Conservation (phyloP, 306 rosid genomes). For the Malus asiatica region DNA sequence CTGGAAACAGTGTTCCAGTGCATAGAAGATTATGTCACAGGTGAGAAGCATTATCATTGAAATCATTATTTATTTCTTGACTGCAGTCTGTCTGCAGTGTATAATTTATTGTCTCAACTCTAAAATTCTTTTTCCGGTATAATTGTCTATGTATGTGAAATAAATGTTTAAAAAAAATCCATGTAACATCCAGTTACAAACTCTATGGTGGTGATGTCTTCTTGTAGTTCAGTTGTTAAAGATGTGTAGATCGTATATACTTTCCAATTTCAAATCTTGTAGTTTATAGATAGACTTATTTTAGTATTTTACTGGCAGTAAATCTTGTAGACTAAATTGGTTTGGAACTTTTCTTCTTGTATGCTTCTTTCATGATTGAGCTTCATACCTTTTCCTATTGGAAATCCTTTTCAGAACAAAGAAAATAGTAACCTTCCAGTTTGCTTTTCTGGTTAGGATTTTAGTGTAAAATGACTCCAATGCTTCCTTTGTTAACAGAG, state of each 20-base stretch:
- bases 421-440: background rate
- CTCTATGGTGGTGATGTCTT: background rate
- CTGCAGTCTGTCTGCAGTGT: background rate
- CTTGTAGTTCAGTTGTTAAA: background rate
- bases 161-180: background rate
- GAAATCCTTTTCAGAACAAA: background rate
- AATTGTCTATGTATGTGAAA: background rate
- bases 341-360: background rate
- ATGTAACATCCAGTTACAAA: background rate
- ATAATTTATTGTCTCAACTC: background rate
- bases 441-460: conserved; percentile 5
- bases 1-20: conserved; percentile 89
- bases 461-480: conserved; percentile 5
- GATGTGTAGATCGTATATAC: background rate
- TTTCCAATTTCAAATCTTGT: background rate
- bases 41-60: conserved; percentile 26
- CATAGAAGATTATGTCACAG: conserved; percentile 65
- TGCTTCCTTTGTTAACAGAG: conserved; percentile 46
- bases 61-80: background rate
- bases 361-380: background rate
- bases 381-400: background rate
- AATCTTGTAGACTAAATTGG: background rate
- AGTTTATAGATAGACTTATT: background rate
- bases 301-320: background rate
- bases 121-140: background rate